Evolutionary conservation across 2,329 filamentous ascomycete species (phyloP).

Genomic region (Colletotrichum destructivum): DNA sequence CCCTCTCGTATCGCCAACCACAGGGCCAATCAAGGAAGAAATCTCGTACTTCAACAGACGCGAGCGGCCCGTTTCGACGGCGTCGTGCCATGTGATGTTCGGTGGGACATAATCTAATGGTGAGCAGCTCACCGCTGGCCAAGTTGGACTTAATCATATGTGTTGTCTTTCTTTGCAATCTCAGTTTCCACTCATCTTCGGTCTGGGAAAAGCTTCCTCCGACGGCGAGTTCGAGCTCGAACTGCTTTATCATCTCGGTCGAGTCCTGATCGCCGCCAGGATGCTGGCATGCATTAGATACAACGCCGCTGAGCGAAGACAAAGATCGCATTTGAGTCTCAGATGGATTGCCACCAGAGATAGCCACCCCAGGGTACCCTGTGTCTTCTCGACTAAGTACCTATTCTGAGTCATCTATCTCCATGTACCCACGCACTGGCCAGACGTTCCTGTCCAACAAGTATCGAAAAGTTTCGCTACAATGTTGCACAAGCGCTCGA

Average conservation of each 20-base stretch:
- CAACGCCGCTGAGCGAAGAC: background rate
- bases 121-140: background rate
- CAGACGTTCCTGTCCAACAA: constrained; percentile 8
- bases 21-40: constrained; percentile 1
- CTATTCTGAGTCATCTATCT: background rate
- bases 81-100: constrained; percentile 19
- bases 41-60: constrained; percentile 5
- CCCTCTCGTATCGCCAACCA: constrained; percentile 20
- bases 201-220: background rate
- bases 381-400: background rate
- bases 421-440: constrained; percentile 3
- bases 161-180: background rate
- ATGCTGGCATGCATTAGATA: too few species aligned
- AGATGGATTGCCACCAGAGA: constrained; percentile 11
- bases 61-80: constrained; percentile 33
- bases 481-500: background rate
- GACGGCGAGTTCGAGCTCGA: background rate
- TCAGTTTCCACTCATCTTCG: background rate
- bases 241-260: background rate
- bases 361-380: background rate
- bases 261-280: background rate
- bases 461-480: background rate
- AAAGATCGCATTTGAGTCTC: constrained; percentile 4
- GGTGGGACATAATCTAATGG: too few species aligned
- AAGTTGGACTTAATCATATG: background rate